A percentile compares a stretch with the other conserved stretches of the same genome.
Evolutionary conservation across 331 rosid genomes (phyloP).

Genomic region (Pyrus hybrid): DNA sequence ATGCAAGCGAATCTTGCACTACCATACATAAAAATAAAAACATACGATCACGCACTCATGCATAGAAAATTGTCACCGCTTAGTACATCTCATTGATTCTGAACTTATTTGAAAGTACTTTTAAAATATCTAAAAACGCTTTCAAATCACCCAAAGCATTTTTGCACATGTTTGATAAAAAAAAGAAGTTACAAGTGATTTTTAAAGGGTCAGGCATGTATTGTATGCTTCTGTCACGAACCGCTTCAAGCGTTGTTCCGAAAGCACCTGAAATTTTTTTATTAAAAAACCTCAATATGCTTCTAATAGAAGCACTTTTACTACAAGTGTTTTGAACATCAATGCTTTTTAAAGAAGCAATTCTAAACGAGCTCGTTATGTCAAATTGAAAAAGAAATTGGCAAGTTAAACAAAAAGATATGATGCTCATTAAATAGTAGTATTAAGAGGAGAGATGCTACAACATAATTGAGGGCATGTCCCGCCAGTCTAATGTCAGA

Average conservation of each 20-base stretch:
- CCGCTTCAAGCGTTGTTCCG: not conserved
- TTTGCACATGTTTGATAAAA: not conserved
- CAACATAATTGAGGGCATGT: slow-evolving; percentile 22
- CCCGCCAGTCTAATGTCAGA: slow-evolving; percentile 25
- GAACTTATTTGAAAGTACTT: too few relatives aligned
- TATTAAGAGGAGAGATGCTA: slow-evolving; percentile 9
- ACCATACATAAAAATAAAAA: not conserved
- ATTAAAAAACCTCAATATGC: too few relatives aligned
- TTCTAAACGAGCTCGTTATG: not conserved
- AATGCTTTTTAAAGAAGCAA: not conserved
- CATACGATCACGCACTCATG: not conserved
- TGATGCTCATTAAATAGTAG: not conserved
- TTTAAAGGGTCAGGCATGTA: not conserved
- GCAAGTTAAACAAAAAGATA: not conserved
- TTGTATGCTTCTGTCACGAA: too few relatives aligned
- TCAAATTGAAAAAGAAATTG: not conserved
- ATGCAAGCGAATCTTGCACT: not conserved
- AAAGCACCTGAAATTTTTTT: not conserved
- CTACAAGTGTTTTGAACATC: too few relatives aligned
- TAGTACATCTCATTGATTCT: not conserved
- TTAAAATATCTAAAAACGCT: too few relatives aligned
- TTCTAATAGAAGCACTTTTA: too few relatives aligned
- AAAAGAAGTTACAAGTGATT: too few relatives aligned
- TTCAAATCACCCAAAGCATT: not conserved
- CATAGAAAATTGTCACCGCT: not conserved